Percentiles rank a stretch among this genome's conserved stretches.
phyloP scores from a whole-genome alignment of 345 rosid species.

The Alliaria petiolata region DNA sequence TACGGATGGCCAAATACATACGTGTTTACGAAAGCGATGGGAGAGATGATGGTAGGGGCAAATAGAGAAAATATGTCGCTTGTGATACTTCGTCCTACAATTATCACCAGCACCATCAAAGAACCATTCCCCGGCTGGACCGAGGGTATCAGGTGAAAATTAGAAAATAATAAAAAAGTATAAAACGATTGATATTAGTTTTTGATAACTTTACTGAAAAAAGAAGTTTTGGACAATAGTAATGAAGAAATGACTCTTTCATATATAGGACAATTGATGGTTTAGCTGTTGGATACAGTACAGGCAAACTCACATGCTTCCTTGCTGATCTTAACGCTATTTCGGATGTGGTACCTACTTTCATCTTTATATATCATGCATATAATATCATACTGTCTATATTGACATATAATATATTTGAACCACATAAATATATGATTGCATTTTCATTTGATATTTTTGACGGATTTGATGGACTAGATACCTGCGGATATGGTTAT shows the following conservation, averaged over 20 bases:
- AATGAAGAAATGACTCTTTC: neutral
- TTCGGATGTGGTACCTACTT: constrained; percentile 54
- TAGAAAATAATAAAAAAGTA: neutral
- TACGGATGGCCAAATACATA: constrained; percentile 54
- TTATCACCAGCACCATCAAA: constrained; percentile 41
- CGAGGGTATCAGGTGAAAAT: constrained; percentile 43
- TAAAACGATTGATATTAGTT: neutral
- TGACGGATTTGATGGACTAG: constrained; percentile 26
- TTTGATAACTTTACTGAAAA: neutral
- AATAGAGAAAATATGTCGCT: constrained; percentile 28
- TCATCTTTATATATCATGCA: neutral
- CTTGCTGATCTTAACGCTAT: constrained; percentile 48
- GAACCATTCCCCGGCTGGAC: constrained; percentile 61
- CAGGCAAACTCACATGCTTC: constrained; percentile 70
- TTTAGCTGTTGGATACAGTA: constrained; percentile 60
- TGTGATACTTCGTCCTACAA: constrained; percentile 36
- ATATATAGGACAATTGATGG: constrained; percentile 72
- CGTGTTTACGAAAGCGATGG: constrained; percentile 56
- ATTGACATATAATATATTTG: neutral
- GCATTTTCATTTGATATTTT: neutral
- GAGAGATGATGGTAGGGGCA: constrained; percentile 41
- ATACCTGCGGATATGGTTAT: constrained; percentile 90
- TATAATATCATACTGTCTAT: no score
- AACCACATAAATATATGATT: neutral
- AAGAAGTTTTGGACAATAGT: no score